These are phyloP conservation scores for Hebeloma cylindrosporum DNA, from an alignment of 768 basidiomycete species.

Conservation along the genomic window DNA sequence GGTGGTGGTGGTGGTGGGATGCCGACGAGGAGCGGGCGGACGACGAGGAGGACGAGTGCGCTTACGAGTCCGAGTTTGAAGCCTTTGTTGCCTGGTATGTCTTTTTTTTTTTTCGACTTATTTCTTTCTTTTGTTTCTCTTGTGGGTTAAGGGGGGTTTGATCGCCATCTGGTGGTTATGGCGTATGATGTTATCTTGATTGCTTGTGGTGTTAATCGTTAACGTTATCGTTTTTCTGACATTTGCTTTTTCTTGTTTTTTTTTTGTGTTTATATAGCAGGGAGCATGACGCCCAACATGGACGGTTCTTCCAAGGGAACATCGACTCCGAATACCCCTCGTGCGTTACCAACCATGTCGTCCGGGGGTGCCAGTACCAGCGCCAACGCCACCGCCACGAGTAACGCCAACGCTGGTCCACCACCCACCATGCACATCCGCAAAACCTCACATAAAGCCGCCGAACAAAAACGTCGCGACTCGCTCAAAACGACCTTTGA, in stretches of 20 bases:
- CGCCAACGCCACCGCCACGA: background rate
- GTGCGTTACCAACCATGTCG: slow-evolving; percentile 6
- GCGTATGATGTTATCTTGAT: too few species aligned
- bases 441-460: slow-evolving; percentile 91
- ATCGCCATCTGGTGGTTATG: background rate
- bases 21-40: slow-evolving; percentile 15
- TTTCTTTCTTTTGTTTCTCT: too few species aligned
- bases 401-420: slow-evolving; percentile 11
- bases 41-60: slow-evolving; percentile 22
- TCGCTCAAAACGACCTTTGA: slow-evolving; percentile 94
- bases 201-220: too few species aligned
- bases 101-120: slow-evolving; percentile 2
- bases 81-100: slow-evolving; percentile 69
- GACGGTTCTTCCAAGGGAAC: slow-evolving; percentile 15
- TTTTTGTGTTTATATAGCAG: slow-evolving; percentile 14
- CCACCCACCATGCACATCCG: slow-evolving; percentile 41
- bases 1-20: slow-evolving; percentile 3
- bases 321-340: slow-evolving; percentile 14
- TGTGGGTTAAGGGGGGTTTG: too few species aligned
- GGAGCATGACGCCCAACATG: slow-evolving; percentile 14
- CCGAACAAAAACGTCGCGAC: slow-evolving; percentile 96
- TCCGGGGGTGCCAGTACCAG: too few species aligned
- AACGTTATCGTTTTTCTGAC: background rate
- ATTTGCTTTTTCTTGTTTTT: background rate
- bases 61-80: slow-evolving; percentile 65